phyloP scores from a whole-genome alignment of 148 eudicot genomes.

The Fagopyrum esculentum region DNA sequence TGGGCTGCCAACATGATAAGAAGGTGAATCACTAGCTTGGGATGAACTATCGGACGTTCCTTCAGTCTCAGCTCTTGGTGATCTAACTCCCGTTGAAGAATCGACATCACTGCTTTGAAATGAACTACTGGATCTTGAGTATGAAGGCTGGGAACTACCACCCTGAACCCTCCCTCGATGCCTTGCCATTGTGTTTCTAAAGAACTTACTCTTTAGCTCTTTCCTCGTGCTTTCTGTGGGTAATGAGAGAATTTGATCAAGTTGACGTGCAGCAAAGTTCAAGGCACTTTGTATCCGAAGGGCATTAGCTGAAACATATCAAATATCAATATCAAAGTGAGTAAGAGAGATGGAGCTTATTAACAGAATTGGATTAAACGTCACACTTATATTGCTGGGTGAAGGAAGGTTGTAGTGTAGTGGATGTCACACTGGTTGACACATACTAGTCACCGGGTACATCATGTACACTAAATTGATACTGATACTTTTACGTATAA shows the following conservation, averaged over 20 bases:
- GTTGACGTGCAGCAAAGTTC: constrained; percentile 48
- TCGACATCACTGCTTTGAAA: constrained; percentile 8
- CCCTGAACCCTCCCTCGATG: constrained; percentile 21
- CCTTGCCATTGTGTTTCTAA: constrained; percentile 37
- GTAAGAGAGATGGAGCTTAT: background rate
- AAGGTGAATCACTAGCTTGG: constrained; percentile 4
- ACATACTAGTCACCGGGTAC: background rate
- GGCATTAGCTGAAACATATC: constrained; percentile 34
- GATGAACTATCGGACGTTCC: constrained; percentile 8
- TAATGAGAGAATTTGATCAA: constrained; percentile 30
- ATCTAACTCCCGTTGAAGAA: constrained; percentile 9
- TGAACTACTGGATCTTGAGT: background rate
- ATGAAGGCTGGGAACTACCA: background rate
- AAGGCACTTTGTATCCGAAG: constrained; percentile 54
- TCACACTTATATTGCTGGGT: background rate
- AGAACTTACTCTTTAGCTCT: constrained; percentile 34
- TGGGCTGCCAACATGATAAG: background rate
- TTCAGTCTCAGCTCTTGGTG: constrained; percentile 2
- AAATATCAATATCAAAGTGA: background rate
- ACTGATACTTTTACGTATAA: background rate
- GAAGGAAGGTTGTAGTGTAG: background rate
- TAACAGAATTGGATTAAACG: background rate
- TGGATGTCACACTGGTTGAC: background rate
- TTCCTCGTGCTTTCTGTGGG: constrained; percentile 36
- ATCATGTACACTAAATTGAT: background rate